Conservation (phyloP, 2,329 filamentous ascomycete species). For the Ophiostoma triangulosporum region DNA sequence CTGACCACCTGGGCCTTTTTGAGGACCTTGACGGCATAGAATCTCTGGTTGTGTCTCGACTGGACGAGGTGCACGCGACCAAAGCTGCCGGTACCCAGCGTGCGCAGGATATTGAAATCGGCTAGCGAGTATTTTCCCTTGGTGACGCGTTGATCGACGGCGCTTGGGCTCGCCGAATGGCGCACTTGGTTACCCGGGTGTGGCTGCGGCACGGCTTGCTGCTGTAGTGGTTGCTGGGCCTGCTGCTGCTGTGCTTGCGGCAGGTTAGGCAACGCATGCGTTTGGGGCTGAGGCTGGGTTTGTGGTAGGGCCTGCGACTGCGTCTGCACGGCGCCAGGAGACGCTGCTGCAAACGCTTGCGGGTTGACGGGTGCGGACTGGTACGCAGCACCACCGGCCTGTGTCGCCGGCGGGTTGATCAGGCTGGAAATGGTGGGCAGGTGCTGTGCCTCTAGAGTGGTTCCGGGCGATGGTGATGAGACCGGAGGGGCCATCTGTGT, state of each 20-base stretch:
- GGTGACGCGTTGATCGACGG: slow-evolving; percentile 44
- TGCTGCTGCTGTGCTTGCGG: slow-evolving; percentile 20
- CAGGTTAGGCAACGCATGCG: neutral
- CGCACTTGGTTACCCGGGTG: slow-evolving; percentile 16
- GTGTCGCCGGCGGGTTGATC: neutral
- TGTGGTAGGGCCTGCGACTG: neutral
- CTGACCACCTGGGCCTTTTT: slow-evolving; percentile 98
- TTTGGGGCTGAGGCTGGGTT: neutral
- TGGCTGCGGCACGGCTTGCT: neutral
- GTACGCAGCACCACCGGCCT: neutral
- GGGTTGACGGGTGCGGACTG: slow-evolving; percentile 12
- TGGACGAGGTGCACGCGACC: slow-evolving; percentile 93
- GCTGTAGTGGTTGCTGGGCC: neutral
- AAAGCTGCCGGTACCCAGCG: slow-evolving; percentile 91
- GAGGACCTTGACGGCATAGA: slow-evolving; percentile 95
- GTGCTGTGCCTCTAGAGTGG: slow-evolving; percentile 2
- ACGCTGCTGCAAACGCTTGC: slow-evolving; percentile 29
- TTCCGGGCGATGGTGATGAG: slow-evolving; percentile 7
- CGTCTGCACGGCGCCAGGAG: too few species aligned
- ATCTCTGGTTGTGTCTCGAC: slow-evolving; percentile 94
- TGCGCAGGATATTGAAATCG: slow-evolving; percentile 83
- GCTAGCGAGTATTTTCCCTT: slow-evolving; percentile 93
- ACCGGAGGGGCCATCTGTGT: neutral
- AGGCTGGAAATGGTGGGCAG: neutral
- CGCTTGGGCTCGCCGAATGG: slow-evolving; percentile 10